A percentile compares a stretch with the other conserved stretches of the same genome.
Conservation (phyloP, 2,329 filamentous ascomycete species). For the Fusarium xyrophilum region DNA sequence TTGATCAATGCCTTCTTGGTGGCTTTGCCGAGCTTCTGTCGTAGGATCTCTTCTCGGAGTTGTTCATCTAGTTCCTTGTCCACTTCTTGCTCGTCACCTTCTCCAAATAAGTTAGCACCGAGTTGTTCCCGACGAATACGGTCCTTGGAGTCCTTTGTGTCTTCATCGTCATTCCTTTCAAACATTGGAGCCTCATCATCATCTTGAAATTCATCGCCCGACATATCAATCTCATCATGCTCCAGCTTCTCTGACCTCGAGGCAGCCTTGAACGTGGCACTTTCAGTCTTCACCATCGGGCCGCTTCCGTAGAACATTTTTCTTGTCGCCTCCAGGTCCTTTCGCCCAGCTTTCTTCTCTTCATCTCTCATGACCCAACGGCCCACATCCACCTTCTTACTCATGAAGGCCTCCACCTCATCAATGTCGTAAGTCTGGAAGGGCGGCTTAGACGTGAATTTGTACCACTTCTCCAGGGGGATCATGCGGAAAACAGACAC, state of each 20-base stretch:
- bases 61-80: slow-evolving; percentile 77
- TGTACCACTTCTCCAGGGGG: slow-evolving; percentile 95
- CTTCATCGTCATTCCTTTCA: slow-evolving; percentile 82
- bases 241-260: slow-evolving; percentile 71
- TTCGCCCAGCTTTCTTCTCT: slow-evolving; percentile 62
- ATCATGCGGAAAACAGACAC: slow-evolving; percentile 79
- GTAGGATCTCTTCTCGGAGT: slow-evolving; percentile 70
- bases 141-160: slow-evolving; percentile 73
- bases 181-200: slow-evolving; percentile 82
- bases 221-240: slow-evolving; percentile 72
- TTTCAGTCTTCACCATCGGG: slow-evolving; percentile 72
- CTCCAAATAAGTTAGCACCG: slow-evolving; percentile 83
- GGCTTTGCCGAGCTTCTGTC: slow-evolving; percentile 75
- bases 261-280: slow-evolving; percentile 66
- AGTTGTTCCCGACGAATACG: slow-evolving; percentile 81
- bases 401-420: slow-evolving; percentile 84
- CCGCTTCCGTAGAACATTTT: slow-evolving; percentile 59
- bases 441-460: slow-evolving; percentile 79
- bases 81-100: slow-evolving; percentile 72
- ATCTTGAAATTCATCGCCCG: slow-evolving; percentile 81
- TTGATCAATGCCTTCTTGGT: slow-evolving; percentile 83
- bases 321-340: slow-evolving; percentile 67
- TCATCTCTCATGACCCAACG: slow-evolving; percentile 80
- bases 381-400: slow-evolving; percentile 75
- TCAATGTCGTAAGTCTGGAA: slow-evolving; percentile 82